Evolutionary conservation across 257 asterid genomes (phyloP).

Genomic region (Solanum bulbocastanum): DNA sequence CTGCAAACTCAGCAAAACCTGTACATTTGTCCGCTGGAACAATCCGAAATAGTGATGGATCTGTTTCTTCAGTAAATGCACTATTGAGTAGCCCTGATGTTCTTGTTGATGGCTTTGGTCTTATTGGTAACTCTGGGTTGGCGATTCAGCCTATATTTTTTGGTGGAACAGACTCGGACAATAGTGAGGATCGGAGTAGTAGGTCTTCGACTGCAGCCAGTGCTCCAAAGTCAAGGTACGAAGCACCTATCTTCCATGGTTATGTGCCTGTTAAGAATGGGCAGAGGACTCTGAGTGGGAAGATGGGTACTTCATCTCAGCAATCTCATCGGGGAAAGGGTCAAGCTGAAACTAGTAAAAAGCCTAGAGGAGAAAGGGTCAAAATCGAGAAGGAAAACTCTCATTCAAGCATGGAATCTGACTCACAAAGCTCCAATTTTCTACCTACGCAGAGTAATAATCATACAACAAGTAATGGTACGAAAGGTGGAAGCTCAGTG

Average conservation of each 20-base stretch:
- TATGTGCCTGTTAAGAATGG: not conserved
- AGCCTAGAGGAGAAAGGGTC: slow-evolving; percentile 56
- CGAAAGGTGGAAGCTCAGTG: slow-evolving; percentile 24
- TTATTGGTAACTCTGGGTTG: slow-evolving; percentile 22
- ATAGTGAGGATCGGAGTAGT: slow-evolving; percentile 53
- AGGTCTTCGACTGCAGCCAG: slow-evolving; percentile 32
- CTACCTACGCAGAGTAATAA: slow-evolving; percentile 51
- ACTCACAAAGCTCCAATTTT: slow-evolving; percentile 66
- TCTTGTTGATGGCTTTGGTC: not conserved
- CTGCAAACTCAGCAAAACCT: slow-evolving; percentile 21
- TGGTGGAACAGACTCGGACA: slow-evolving; percentile 47
- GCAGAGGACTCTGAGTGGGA: slow-evolving; percentile 30
- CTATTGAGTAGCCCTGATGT: slow-evolving; percentile 13
- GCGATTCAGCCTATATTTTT: slow-evolving; percentile 16
- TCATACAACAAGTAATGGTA: slow-evolving; percentile 37
- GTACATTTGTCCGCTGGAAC: slow-evolving; percentile 28
- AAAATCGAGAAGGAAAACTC: slow-evolving; percentile 78
- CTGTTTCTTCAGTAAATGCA: slow-evolving; percentile 48
- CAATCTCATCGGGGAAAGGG: slow-evolving; percentile 33
- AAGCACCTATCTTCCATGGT: not conserved
- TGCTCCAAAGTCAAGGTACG: slow-evolving; percentile 16
- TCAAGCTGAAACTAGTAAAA: slow-evolving; percentile 32
- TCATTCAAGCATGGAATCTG: slow-evolving; percentile 93
- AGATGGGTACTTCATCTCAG: slow-evolving; percentile 26
- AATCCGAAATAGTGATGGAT: slow-evolving; percentile 35